Evolutionary conservation across 352 stramenopile species (phyloP).

Genomic region (Pythium insidiosum): DNA sequence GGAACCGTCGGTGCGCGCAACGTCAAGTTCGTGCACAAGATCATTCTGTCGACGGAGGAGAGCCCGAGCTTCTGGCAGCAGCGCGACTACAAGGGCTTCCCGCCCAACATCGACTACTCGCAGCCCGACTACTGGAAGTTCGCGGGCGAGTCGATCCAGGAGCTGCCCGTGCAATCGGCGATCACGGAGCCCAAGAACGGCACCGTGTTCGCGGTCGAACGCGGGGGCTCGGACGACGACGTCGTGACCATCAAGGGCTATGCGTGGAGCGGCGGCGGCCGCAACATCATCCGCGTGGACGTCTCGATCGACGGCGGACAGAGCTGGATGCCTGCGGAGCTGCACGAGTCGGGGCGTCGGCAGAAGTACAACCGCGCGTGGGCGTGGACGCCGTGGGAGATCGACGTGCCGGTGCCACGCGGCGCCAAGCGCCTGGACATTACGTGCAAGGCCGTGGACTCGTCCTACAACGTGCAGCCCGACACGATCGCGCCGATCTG

Average conservation of each 20-base stretch:
- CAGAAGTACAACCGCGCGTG: slow-evolving; percentile 89
- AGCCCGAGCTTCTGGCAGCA: slow-evolving; percentile 89
- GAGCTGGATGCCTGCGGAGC: slow-evolving; percentile 88
- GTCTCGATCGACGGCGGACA: slow-evolving; percentile 91
- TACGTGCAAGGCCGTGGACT: slow-evolving; percentile 92
- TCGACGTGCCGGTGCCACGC: slow-evolving; percentile 85
- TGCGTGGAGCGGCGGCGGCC: slow-evolving; percentile 91
- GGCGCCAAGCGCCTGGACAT: slow-evolving; percentile 82
- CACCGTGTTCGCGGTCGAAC: slow-evolving; percentile 30
- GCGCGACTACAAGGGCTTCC: slow-evolving; percentile 89
- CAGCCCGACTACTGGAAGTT: slow-evolving; percentile 80
- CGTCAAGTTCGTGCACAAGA: slow-evolving; percentile 96
- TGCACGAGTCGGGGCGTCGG: slow-evolving; percentile 73
- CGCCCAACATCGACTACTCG: slow-evolving; percentile 81
- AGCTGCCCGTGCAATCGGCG: slow-evolving; percentile 86
- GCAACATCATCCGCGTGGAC: slow-evolving; percentile 95
- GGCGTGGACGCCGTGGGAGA: slow-evolving; percentile 96
- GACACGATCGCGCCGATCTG: slow-evolving; percentile 93
- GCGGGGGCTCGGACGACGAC: slow-evolving; percentile 51
- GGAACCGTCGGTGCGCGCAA: slow-evolving; percentile 92
- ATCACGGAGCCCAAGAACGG: slow-evolving; percentile 83
- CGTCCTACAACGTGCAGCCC: slow-evolving; percentile 95
- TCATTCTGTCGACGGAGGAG: slow-evolving; percentile 77
- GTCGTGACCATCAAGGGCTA: slow-evolving; percentile 90
- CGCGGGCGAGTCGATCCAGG: slow-evolving; percentile 85